Base-by-base conservation (phyloP, 371 early-diverging fungal genomes). In the Dichotomocladium elegans region DNA sequence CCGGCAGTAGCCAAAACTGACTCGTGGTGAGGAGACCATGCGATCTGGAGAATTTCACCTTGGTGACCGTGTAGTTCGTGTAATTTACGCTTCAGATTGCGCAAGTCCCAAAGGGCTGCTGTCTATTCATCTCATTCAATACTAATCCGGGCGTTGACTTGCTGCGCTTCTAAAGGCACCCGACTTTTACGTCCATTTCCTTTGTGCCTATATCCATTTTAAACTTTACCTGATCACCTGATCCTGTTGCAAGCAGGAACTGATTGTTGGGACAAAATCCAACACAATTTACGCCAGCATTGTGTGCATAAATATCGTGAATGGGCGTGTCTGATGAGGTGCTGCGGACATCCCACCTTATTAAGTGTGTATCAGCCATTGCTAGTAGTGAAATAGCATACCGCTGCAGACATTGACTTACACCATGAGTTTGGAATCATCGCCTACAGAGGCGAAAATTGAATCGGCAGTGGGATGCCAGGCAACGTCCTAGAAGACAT, bases 51-150 rank as follows among this genome's bases (percentile, higher is more conserved):
- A 37, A 99, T 88, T 62, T 95, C 99, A 46, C 92, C 92, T 65
- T 86, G 83, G 81, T 99, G 99, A 1, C 83, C 82, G 51, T 89
- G 83, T 21, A 99, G 80, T 33, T 86, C 75, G 71, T 96, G 93
- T 41, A 99, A 64, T 47, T 86, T 82, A 27, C 64, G 60, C 51
- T 83, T 83, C 29, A 96, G 67, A 68, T 95, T 95, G 63, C 99
- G 90, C 66, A 92, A 67, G 80, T 99, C 99, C 99, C 99, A 99
- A 27, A 99, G 75, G 9, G 86, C 93, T 6, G 97, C 90, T 3
- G 93, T 91, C 80, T 89, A 47, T 35, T 5, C 9, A 30, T 22
- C 14, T 4, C n/a, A 50, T 40, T 29, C n/a, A 19, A 10, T 15
- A 37, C 1, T 6, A 1, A 37, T 4, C 37, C 3, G 37, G 19